Evolutionary conservation across 2,329 filamentous ascomycete species (phyloP).

Genomic region (Phaeosphaeriaceae sp.): DNA sequence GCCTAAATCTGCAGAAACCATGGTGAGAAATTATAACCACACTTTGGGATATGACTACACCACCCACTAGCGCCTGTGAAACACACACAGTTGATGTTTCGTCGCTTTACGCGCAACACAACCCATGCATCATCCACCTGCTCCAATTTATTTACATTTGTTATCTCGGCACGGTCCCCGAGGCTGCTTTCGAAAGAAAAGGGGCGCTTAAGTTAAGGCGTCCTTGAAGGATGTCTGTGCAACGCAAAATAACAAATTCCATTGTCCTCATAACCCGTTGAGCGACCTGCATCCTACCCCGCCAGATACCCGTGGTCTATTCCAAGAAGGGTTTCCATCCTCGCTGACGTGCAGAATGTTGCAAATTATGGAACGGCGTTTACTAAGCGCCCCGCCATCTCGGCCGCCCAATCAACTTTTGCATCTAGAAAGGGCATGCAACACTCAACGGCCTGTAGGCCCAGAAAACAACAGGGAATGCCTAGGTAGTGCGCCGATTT

Average conservation of each 20-base stretch:
- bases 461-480: no score
- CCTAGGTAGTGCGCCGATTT: no score
- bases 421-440: neutral
- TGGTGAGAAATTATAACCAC: neutral
- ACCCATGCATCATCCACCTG: no score
- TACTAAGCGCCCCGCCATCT: constrained; percentile 18
- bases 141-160: no score
- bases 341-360: constrained; percentile 11
- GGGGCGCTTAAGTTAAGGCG: neutral
- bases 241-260: neutral
- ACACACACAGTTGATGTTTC: no score
- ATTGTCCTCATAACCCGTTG: no score
- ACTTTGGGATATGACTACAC: no score
- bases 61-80: no score
- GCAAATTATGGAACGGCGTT: constrained; percentile 9
- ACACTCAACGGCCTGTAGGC: no score
- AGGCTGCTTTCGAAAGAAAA: neutral
- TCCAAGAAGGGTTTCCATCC: constrained; percentile 10
- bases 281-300: constrained; percentile 1
- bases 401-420: constrained; percentile 12
- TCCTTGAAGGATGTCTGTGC: neutral
- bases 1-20: neutral
- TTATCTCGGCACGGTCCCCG: neutral
- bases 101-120: no score
- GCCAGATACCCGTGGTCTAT: constrained; percentile 4